Percentiles rank a stretch among this genome's conserved stretches.
Evolutionary conservation across 129 eudicot genomes (phyloP).

Genomic region (Flaveria bidentis): DNA sequence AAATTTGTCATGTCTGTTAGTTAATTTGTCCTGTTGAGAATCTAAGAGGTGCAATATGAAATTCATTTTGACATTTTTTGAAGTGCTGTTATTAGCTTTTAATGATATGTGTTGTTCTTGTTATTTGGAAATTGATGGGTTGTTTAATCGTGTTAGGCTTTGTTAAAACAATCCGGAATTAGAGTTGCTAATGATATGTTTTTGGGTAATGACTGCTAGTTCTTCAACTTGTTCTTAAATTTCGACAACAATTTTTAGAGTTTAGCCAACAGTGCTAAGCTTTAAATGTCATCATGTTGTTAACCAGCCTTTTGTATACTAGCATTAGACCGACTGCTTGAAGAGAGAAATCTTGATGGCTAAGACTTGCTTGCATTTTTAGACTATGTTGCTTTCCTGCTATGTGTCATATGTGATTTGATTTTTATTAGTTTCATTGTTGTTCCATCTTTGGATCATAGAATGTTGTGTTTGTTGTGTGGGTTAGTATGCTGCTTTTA

Average conservation of each 20-base stretch:
- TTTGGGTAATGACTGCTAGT: constrained; percentile 13
- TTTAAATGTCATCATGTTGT: constrained; percentile 3
- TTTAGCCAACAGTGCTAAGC: neutral
- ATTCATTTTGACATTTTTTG: neutral
- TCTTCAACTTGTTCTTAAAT: neutral
- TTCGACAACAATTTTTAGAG: neutral
- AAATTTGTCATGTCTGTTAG: constrained; percentile 8
- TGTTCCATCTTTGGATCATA: neutral
- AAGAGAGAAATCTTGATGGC: neutral
- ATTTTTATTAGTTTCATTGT: neutral
- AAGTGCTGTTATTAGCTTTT: constrained; percentile 7
- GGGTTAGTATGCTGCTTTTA: neutral
- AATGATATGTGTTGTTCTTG: constrained; percentile 11
- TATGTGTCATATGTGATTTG: neutral
- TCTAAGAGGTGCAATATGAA: constrained; percentile 7
- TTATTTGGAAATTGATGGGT: neutral
- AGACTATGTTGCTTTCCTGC: neutral
- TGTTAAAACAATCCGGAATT: neutral
- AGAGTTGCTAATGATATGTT: constrained; percentile 19
- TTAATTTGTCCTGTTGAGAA: neutral
- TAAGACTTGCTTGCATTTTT: neutral
- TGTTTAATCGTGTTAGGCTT: neutral
- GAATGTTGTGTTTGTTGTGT: constrained; percentile 1
- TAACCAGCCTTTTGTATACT: constrained; percentile 1
- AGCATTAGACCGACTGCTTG: neutral